Evolutionary conservation across 1,284 basidiomycete genomes (phyloP).

Genomic region (Blastosporella zonata): DNA sequence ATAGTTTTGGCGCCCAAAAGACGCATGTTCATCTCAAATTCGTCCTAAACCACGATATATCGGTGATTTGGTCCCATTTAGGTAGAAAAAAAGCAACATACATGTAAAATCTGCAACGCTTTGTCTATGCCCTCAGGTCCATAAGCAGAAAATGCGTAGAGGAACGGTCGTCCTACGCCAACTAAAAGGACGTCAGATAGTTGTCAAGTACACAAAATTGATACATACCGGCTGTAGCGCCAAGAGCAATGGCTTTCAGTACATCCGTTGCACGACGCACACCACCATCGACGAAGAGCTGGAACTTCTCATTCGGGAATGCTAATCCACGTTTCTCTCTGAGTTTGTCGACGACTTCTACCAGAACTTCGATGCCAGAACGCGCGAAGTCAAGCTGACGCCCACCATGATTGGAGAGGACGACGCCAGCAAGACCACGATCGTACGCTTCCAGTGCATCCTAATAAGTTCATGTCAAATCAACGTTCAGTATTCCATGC

Average conservation of each 20-base stretch:
- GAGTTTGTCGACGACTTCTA: constrained; percentile 80
- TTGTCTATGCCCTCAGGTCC: constrained; percentile 80
- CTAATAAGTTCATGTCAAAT: constrained; percentile 28
- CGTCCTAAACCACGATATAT: constrained; percentile 54
- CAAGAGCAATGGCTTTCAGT: constrained; percentile 88
- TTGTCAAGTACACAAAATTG: neutral
- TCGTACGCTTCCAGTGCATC: constrained; percentile 91
- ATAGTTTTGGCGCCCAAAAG: constrained; percentile 81
- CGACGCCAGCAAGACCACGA: constrained; percentile 76
- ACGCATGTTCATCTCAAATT: constrained; percentile 93
- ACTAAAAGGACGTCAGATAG: constrained; percentile 37
- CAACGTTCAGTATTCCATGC: neutral
- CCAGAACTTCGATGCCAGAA: constrained; percentile 87
- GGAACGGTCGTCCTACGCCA: constrained; percentile 79
- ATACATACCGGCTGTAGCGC: constrained; percentile 77
- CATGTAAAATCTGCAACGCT: constrained; percentile 76
- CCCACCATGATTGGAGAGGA: constrained; percentile 91
- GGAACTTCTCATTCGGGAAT: constrained; percentile 74
- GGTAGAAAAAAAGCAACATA: constrained; percentile 24
- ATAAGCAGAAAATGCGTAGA: constrained; percentile 89
- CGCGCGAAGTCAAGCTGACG: constrained; percentile 91
- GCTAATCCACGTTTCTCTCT: constrained; percentile 60
- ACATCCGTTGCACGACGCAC: constrained; percentile 90
- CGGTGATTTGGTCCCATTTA: neutral
- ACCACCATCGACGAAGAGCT: constrained; percentile 91